Evolutionary conservation across 306 rosid species (phyloP).

Genomic region (Mucuna pruriens): DNA sequence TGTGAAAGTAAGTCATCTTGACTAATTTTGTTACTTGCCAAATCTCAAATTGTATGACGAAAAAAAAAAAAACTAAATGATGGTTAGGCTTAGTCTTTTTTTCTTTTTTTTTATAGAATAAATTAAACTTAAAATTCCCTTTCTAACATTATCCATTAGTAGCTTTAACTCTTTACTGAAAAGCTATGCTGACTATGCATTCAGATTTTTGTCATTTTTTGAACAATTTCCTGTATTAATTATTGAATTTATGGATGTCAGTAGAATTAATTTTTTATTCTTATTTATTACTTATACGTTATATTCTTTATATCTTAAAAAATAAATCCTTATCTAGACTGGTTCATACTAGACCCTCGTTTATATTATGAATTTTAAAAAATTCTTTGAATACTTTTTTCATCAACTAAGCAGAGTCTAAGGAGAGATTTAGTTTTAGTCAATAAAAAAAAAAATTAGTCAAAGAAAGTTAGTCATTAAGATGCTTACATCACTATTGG

Average conservation of each 20-base stretch:
- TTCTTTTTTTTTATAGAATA: background rate
- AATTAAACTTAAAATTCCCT: background rate
- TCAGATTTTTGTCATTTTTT: background rate
- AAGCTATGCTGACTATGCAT: background rate
- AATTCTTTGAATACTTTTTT: background rate
- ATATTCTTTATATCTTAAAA: no score
- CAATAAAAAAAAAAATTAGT: constrained; percentile 5
- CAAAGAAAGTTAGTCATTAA: no score
- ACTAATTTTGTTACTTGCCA: background rate
- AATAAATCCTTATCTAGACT: background rate
- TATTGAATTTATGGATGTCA: background rate
- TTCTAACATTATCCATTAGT: background rate
- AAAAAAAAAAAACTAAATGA: background rate
- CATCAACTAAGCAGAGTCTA: constrained; percentile 1
- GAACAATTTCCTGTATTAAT: background rate
- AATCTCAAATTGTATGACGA: background rate
- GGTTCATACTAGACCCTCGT: background rate
- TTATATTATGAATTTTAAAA: background rate
- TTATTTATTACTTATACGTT: background rate
- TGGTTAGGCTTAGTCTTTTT: background rate
- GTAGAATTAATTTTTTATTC: background rate
- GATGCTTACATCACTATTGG: background rate
- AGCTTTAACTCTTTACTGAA: no score
- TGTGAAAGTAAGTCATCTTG: background rate
- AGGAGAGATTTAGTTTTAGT: background rate